These are phyloP conservation scores for Mucor sp. DNA, from an alignment of 371 early-diverging fungal genomes.

Conservation along the genomic window DNA sequence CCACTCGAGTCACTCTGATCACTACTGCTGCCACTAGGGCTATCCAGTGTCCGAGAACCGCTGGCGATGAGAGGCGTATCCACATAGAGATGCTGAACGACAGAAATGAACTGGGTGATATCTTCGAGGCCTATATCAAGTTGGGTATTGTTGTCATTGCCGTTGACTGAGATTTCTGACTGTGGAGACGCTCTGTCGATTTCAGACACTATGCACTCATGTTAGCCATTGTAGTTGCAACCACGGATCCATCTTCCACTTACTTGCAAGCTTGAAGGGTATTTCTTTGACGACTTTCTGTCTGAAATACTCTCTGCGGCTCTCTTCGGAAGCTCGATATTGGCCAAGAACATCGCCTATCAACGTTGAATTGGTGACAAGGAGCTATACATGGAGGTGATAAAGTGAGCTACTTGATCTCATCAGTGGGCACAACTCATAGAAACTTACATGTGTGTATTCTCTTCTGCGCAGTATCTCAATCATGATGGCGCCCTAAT, in stretches of 20 bases:
- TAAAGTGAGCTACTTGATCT: neutral
- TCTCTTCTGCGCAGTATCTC: slow-evolving; percentile 77
- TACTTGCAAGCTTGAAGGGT: slow-evolving; percentile 60
- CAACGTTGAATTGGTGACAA: slow-evolving; percentile 58
- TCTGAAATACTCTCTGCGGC: slow-evolving; percentile 64
- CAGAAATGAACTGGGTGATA: slow-evolving; percentile 12
- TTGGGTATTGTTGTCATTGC: slow-evolving; percentile 12
- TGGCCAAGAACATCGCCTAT: slow-evolving; percentile 67
- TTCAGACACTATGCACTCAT: neutral
- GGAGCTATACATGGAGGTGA: slow-evolving; percentile 25
- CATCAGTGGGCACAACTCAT: neutral
- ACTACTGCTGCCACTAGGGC: neutral
- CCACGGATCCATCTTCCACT: neutral
- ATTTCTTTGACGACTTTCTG: slow-evolving; percentile 57
- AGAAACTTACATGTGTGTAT: slow-evolving; percentile 50
- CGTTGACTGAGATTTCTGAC: slow-evolving; percentile 66
- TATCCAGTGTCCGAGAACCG: neutral
- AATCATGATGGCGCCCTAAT: slow-evolving; percentile 64
- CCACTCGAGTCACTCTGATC: neutral
- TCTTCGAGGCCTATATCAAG: neutral
- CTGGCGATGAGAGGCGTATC: neutral
- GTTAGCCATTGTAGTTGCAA: neutral
- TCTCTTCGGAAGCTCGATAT: slow-evolving; percentile 62
- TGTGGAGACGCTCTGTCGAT: slow-evolving; percentile 61
- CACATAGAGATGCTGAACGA: slow-evolving; percentile 11